A percentile compares a stretch with the other conserved stretches of the same genome.
Conservation (phyloP, 2,329 filamentous ascomycete species). For the Purpureocillium takamizusanense region DNA sequence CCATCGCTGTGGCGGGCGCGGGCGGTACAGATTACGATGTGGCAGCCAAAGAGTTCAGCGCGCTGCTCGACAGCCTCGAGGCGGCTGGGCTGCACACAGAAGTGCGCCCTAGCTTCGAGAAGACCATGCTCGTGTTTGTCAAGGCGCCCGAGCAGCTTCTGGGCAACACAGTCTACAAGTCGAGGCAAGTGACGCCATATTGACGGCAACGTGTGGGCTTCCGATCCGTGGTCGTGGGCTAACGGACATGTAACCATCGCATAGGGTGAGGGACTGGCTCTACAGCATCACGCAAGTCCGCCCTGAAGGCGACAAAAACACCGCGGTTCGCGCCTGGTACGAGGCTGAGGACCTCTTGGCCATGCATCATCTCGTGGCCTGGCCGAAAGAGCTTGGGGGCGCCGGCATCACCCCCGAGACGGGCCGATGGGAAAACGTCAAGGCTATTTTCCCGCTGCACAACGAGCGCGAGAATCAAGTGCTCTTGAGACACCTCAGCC, state of each 20-base stretch:
- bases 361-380: slow-evolving; percentile 58
- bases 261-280: slow-evolving; percentile 66
- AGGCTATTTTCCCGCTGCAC: slow-evolving; percentile 54
- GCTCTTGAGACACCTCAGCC: slow-evolving; percentile 48
- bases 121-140: slow-evolving; percentile 58
- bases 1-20: too few species aligned
- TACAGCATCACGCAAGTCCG: slow-evolving; percentile 58
- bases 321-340: slow-evolving; percentile 37
- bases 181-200: background rate
- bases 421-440: slow-evolving; percentile 52
- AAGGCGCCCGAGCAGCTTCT: slow-evolving; percentile 54
- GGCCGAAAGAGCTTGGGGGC: slow-evolving; percentile 47
- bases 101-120: slow-evolving; percentile 61
- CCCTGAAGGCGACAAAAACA: slow-evolving; percentile 44
- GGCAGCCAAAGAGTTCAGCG: slow-evolving; percentile 23
- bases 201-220: background rate
- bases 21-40: slow-evolving; percentile 20
- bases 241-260: too few species aligned
- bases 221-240: too few species aligned
- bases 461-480: slow-evolving; percentile 47
- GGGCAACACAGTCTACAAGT: slow-evolving; percentile 55
- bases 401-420: slow-evolving; percentile 51
- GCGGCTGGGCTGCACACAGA: slow-evolving; percentile 59
- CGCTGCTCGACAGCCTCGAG: slow-evolving; percentile 49
- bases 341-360: slow-evolving; percentile 64